Conservation (phyloP, 495 filamentous ascomycete species). For the Emericellopsis terricola region DNA sequence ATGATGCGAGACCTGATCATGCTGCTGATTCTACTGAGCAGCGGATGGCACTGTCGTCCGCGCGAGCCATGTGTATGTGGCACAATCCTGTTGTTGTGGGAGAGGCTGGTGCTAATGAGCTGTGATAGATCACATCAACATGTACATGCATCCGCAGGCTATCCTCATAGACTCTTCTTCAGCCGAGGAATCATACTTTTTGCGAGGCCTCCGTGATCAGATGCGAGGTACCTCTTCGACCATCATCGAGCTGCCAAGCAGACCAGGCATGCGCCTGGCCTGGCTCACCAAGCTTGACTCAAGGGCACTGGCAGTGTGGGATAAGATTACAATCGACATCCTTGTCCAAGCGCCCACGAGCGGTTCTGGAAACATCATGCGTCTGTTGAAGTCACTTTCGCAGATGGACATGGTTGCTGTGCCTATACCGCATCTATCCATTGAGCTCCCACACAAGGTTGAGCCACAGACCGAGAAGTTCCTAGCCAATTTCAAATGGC, state of each 20-base stretch:
- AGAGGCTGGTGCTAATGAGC: neutral
- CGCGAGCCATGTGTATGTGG: constrained; percentile 22
- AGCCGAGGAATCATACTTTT: constrained; percentile 35
- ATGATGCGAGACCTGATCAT: constrained; percentile 34
- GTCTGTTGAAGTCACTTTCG: constrained; percentile 53
- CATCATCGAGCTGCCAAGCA: constrained; percentile 49
- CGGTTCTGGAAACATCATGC: constrained; percentile 51
- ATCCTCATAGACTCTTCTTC: constrained; percentile 31
- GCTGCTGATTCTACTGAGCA: constrained; percentile 25
- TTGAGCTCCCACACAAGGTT: constrained; percentile 55
- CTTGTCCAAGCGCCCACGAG: constrained; percentile 52
- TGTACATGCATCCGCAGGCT: constrained; percentile 39
- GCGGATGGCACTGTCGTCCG: constrained; percentile 26
- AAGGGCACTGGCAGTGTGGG: constrained; percentile 55
- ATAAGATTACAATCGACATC: constrained; percentile 54
- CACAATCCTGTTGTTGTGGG: neutral
- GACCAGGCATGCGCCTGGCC: constrained; percentile 37
- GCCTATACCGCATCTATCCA: constrained; percentile 47
- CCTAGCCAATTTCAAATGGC: constrained; percentile 45
- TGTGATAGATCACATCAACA: constrained; percentile 25
- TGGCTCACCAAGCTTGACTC: constrained; percentile 68
- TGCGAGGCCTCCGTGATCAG: constrained; percentile 28
- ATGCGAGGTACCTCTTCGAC: constrained; percentile 22
- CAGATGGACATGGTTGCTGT: constrained; percentile 54
- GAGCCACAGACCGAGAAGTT: constrained; percentile 42